phyloP scores from a whole-genome alignment of 2,329 filamentous ascomycete species.

The Hysterium pulicare region DNA sequence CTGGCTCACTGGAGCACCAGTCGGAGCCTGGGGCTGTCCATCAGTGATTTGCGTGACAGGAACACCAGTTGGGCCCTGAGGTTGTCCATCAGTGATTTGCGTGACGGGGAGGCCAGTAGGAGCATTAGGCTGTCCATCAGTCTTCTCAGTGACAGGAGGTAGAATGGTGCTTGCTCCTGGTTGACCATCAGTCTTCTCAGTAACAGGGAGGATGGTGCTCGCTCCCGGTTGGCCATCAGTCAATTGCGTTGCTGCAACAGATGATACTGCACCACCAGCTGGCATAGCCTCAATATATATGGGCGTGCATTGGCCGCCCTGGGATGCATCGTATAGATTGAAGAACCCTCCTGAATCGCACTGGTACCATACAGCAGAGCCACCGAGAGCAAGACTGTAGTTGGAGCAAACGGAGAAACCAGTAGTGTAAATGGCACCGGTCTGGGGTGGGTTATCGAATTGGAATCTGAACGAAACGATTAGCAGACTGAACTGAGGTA shows the following conservation, averaged over 20 bases:
- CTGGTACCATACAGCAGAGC: conserved; percentile 66
- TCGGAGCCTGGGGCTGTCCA: conserved; percentile 14
- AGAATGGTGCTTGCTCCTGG: conserved; percentile 12
- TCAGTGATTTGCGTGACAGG: conserved; percentile 16
- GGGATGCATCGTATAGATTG: conserved; percentile 74
- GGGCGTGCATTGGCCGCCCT: conserved; percentile 64
- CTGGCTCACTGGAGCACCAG: conserved; percentile 6
- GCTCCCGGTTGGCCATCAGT: conserved; percentile 26
- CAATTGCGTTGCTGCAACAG: neutral
- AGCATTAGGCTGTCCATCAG: conserved; percentile 8
- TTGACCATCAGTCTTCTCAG: conserved; percentile 20
- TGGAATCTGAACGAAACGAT: conserved; percentile 32
- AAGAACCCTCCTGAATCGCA: conserved; percentile 73
- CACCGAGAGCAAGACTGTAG: conserved; percentile 64
- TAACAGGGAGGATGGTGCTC: neutral
- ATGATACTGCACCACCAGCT: conserved; percentile 4
- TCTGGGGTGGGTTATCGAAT: conserved; percentile 51
- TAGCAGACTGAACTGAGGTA: conserved; percentile 50
- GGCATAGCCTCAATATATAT: conserved; percentile 25
- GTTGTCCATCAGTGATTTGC: conserved; percentile 20
- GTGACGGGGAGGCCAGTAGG: conserved; percentile 13
- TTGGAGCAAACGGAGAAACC: conserved; percentile 73
- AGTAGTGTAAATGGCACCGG: conserved; percentile 64
- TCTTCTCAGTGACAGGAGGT: conserved; percentile 6
- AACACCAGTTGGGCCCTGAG: conserved; percentile 8